Base-by-base conservation (phyloP, 78 protist genomes). In the Mastigamoeba balamuthi region DNA sequence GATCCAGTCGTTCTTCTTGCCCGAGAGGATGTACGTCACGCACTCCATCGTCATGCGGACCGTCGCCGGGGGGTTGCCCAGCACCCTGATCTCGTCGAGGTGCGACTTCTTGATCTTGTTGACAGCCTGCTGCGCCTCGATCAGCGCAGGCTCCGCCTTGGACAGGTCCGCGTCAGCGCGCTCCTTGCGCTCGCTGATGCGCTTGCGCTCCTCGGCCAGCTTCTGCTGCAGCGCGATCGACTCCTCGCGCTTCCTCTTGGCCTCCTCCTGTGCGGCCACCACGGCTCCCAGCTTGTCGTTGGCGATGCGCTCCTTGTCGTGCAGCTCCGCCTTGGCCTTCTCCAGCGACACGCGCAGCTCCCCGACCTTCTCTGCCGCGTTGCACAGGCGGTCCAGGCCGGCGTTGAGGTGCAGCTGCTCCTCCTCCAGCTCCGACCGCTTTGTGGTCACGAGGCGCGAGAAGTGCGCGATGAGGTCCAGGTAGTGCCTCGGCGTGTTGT, bases 401-500 rank as follows among this genome's bases (percentile, higher is more conserved):
- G 69, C 63, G 80, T 90, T 93, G 36, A 95, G 58, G 72, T 96
- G 99, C 30, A 76, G 72, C 79, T 96, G 95, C 53, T 91, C 94
- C 66, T 93, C 97, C 38, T 91, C 92, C 35, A 92, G 76, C 76
- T 89, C 86, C 9, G 53, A 68, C 7, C 91, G 66, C 82, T 96
- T 97, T 72, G 87, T 93, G 39, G 67, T 29, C 88, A 76, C 85
- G 41, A 95, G 65, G 25, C 35, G 25, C 66, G 69, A 77, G 29
- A 81, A 94, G 70, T 95, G 98, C 7, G 68, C 35, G 72, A 95
- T 91, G 72, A 95, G 79, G 58, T 97, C 99, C 52, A 97, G 85
- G 78, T 77, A 97, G 80, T 97, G 99, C 28, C 99, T 78, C 42
- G 99, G 99, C 3, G 98, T 95, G 40, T 94, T 85, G 71, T 79